These are phyloP conservation scores for Trichosporon faecale DNA, from an alignment of 1,284 basidiomycete species.

Conservation along the genomic window DNA sequence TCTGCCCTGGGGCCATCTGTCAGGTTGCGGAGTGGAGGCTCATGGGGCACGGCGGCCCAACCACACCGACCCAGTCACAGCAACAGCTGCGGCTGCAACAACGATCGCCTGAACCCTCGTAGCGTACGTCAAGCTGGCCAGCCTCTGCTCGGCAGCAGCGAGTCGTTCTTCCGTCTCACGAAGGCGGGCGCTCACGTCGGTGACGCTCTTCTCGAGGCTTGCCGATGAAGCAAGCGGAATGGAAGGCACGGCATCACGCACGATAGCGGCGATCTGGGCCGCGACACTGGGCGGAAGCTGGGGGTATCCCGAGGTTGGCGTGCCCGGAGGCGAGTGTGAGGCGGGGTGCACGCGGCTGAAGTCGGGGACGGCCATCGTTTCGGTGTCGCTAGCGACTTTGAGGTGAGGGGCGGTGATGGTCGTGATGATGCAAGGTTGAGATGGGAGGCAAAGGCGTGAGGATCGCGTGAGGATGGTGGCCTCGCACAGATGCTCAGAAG, in stretches of 20 bases:
- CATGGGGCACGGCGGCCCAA: neutral
- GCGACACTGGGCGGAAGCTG: neutral
- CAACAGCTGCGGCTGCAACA: neutral
- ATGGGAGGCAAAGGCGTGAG: no score
- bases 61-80: neutral
- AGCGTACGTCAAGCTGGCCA: neutral
- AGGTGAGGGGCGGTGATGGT: neutral
- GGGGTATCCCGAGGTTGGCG: neutral
- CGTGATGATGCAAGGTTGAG: no score
- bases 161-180: neutral
- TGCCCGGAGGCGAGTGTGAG: neutral
- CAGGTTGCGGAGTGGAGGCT: neutral
- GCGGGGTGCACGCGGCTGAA: neutral
- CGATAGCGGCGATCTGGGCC: neutral
- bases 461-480: no score
- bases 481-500: no score
- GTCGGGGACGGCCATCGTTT: neutral
- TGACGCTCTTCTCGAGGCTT: neutral
- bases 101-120: neutral
- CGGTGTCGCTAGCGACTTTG: neutral
- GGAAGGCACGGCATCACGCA: neutral
- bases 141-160: neutral
- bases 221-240: neutral
- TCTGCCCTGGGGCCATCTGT: neutral
- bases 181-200: neutral